A percentile compares a stretch with the other conserved stretches of the same genome.
Conservation (phyloP, 371 early-diverging fungal species). For the Haplosporangium sp. region DNA sequence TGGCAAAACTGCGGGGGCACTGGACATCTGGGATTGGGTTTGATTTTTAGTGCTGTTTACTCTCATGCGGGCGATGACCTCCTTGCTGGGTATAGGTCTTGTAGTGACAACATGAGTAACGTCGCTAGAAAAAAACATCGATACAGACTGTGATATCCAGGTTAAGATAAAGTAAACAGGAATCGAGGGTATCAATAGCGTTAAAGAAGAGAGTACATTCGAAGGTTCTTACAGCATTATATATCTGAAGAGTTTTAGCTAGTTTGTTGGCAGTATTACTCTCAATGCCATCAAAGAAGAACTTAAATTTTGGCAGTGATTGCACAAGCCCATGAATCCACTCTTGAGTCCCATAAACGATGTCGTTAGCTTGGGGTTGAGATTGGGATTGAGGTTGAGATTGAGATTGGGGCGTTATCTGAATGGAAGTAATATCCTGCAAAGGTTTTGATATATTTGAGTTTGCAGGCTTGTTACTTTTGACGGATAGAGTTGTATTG, state of each 20-base stretch:
- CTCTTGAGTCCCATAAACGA: conserved; percentile 19
- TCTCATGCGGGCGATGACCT: conserved; percentile 3
- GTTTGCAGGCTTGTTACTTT: not conserved
- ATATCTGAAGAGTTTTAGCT: conserved; percentile 11
- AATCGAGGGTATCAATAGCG: not conserved
- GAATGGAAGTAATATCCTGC: not conserved
- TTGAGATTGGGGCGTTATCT: not conserved
- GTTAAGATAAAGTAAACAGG: not conserved
- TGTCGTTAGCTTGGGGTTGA: not conserved
- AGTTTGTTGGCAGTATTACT: conserved; percentile 8
- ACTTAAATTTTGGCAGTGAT: conserved; percentile 17
- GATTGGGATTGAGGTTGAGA: conserved; percentile 1
- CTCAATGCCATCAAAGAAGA: conserved; percentile 44
- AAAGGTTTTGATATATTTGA: not conserved
- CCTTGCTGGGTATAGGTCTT: conserved; percentile 29
- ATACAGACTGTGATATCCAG: conserved; percentile 8
- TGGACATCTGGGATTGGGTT: not conserved
- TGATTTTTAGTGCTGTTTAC: not conserved
- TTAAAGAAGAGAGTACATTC: not conserved
- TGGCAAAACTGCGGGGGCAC: not conserved
- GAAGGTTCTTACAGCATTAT: conserved; percentile 22
- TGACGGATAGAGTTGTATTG: not conserved
- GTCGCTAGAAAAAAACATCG: conserved; percentile 38
- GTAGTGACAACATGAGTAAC: conserved; percentile 49
- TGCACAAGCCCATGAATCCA: conserved; percentile 22